These are phyloP conservation scores for Diphasiastrum complanatum DNA, from an alignment of 83 land plant species.

Conservation along the genomic window DNA sequence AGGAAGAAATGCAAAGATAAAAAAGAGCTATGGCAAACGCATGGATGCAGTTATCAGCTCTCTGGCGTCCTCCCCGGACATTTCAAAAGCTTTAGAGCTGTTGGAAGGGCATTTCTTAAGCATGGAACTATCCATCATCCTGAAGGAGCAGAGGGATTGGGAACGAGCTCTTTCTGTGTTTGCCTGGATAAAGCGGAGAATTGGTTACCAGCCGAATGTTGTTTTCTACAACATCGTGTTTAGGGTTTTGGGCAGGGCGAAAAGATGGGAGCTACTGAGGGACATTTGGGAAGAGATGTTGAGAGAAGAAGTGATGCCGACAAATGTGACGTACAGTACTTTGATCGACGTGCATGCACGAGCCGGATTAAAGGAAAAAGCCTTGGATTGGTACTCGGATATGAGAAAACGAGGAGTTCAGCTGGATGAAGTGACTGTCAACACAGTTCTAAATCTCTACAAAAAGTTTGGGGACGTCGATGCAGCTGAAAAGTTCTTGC, in stretches of 20 bases:
- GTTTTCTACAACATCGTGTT: constrained; percentile 71
- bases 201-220: constrained; percentile 50
- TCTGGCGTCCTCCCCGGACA: constrained; percentile 30
- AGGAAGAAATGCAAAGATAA: no score
- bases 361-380: constrained; percentile 58
- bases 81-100: constrained; percentile 53
- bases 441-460: constrained; percentile 49
- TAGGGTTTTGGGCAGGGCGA: constrained; percentile 52
- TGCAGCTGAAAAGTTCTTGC: constrained; percentile 45
- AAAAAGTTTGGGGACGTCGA: constrained; percentile 53
- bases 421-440: constrained; percentile 82
- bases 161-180: constrained; percentile 42
- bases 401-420: constrained; percentile 44
- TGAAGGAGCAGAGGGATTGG: constrained; percentile 60
- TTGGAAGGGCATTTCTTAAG: constrained; percentile 50
- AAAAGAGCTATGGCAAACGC: no score
- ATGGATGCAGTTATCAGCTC: no score
- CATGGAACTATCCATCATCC: constrained; percentile 55
- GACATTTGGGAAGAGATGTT: constrained; percentile 65
- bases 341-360: constrained; percentile 64
- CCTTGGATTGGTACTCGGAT: constrained; percentile 55
- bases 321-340: constrained; percentile 59
- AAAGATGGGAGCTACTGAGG: constrained; percentile 63
- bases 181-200: constrained; percentile 47
- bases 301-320: constrained; percentile 41